Conservation (phyloP, 2,329 filamentous ascomycete species). For the Neurospora crassa region DNA sequence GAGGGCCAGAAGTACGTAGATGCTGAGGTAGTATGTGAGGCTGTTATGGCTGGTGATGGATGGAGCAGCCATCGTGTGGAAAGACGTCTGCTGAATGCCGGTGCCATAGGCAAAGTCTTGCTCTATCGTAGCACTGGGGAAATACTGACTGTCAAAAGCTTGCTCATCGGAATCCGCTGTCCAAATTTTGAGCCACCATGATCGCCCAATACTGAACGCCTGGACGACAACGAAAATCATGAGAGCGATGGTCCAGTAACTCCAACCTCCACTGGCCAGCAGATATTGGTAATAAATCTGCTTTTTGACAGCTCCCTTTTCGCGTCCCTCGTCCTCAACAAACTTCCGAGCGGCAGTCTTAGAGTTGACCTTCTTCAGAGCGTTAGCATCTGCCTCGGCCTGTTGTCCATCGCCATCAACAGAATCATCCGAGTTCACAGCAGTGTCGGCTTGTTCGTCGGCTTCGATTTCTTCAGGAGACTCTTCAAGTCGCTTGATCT, state of each 20-base stretch:
- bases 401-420: constrained; percentile 33
- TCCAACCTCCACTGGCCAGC: constrained; percentile 51
- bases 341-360: constrained; percentile 56
- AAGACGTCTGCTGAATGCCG: constrained; percentile 35
- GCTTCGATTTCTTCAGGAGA: constrained; percentile 33
- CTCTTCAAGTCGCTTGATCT: constrained; percentile 49
- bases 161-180: constrained; percentile 36
- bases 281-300: constrained; percentile 61
- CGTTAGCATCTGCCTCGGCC: constrained; percentile 25
- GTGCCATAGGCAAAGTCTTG: constrained; percentile 35
- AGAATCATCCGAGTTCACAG: constrained; percentile 44
- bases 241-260: constrained; percentile 48
- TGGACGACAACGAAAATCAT: constrained; percentile 46
- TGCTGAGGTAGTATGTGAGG: constrained; percentile 53
- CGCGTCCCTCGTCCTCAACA: constrained; percentile 64
- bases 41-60: constrained; percentile 24
- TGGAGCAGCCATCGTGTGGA: constrained; percentile 27
- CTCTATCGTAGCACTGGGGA: constrained; percentile 21
- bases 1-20: constrained; percentile 56
- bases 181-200: constrained; percentile 59
- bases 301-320: constrained; percentile 58
- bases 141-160: constrained; percentile 13
- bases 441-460: constrained; percentile 38
- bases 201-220: constrained; percentile 43
- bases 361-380: constrained; percentile 39